Base-by-base conservation (phyloP, 345 rosid genomes). In the Acer yangbiense region DNA sequence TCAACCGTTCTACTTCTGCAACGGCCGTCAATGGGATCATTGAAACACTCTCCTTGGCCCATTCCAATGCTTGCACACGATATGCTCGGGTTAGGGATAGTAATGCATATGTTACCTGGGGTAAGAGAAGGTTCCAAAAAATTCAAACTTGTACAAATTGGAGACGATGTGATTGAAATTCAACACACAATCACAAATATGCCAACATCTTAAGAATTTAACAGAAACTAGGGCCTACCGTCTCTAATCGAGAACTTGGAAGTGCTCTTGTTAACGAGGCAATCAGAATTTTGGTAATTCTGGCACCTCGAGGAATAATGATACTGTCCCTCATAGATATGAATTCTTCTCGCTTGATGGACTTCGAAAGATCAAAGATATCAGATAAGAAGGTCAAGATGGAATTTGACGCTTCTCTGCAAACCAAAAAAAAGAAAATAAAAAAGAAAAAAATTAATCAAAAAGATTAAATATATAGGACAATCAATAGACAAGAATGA, bases 321-420 rank as follows among this genome's bases (percentile, higher is more conserved):
- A 96, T 85, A 72, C 69, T 80, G 77, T 96, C 89, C 83, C 99
- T 89, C 71, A 89, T 81, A 46, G 84, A 78, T 81, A 89, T 75
- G 72, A 85, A 94, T 27, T 94, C 90, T 78, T 91, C 89, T 76
- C 84, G 95, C 54, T 84, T 83, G 65, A 81, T 83, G 73, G 91
- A 85, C 78, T 92, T 93, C 44, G 87, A 88, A 17, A 96, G 90
- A 89, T 96, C 98, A 83, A 94, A 94, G 74, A 90, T 83, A 83
- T 96, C 97, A 12, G 92, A 85, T 77, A 96, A 87, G 91, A 96
- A 96, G 43, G 93, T 90, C 91, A 96, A 84, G 86, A 96, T 90
- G 58, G 97, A 96, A 84, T 85, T 92, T 77, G 93, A 96, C 41
- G 99, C 99, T 84, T 96, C 99, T 74, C 99, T 95, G 93, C 86